A percentile compares a stretch with the other conserved stretches of the same genome.
phyloP scores from a whole-genome alignment of 768 basidiomycete genomes.

The Podaxis rugospora region DNA sequence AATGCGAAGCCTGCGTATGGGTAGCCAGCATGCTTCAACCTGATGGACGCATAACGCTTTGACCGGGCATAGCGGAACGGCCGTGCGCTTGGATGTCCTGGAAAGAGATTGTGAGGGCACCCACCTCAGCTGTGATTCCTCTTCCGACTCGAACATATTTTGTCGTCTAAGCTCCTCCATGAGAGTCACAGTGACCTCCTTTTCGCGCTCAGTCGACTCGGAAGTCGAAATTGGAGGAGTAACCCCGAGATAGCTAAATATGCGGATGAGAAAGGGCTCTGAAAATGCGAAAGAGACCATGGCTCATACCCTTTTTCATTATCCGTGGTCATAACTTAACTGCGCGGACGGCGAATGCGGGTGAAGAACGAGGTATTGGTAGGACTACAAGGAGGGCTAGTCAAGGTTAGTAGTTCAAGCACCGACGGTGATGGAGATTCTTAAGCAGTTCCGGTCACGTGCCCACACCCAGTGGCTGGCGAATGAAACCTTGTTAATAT shows the following conservation, averaged over 20 bases:
- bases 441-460: slow-evolving; percentile 1
- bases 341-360: neutral
- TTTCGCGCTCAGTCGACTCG: slow-evolving; percentile 75
- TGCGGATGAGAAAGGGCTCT: slow-evolving; percentile 9
- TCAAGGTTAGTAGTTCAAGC: neutral
- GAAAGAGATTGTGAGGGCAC: slow-evolving; percentile 20
- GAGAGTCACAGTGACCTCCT: slow-evolving; percentile 76
- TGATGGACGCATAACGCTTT: neutral
- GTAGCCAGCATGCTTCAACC: neutral
- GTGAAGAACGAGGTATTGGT: neutral
- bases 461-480: neutral
- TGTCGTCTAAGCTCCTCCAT: slow-evolving; percentile 89
- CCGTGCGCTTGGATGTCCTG: neutral
- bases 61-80: neutral
- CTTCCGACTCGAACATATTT: slow-evolving; percentile 85
- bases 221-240: slow-evolving; percentile 79
- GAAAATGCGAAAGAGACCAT: neutral
- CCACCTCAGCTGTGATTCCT: slow-evolving; percentile 86
- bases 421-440: neutral
- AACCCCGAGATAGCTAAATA: slow-evolving; percentile 68
- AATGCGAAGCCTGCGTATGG: neutral
- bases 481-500: neutral
- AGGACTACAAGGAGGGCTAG: neutral
- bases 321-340: slow-evolving; percentile 12
- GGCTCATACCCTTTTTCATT: slow-evolving; percentile 6